phyloP scores from a whole-genome alignment of 352 stramenopile genomes.

The Phytophthora pistaciae region DNA sequence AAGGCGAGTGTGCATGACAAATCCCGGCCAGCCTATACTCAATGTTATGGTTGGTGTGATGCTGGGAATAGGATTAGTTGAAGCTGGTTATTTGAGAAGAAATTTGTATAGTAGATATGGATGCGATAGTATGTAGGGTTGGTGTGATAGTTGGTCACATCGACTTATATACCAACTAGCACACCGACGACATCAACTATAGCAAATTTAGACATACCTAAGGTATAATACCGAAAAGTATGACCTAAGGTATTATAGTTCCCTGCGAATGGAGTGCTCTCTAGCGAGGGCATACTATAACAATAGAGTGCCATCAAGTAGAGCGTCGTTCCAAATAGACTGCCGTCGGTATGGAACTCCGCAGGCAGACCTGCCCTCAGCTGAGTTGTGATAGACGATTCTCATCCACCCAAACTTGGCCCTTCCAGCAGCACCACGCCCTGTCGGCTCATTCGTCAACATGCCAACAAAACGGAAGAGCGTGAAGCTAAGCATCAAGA shows the following conservation, averaged over 20 bases:
- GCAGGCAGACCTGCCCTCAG: background rate
- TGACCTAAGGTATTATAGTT: constrained; percentile 2
- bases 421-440: background rate
- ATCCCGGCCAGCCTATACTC: too few species aligned
- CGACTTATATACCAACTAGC: too few species aligned
- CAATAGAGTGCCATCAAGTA: constrained; percentile 10
- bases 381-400: background rate
- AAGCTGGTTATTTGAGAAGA: too few species aligned
- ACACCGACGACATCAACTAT: too few species aligned
- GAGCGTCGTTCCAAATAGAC: background rate
- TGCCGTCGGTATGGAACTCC: background rate
- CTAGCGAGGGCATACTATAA: background rate
- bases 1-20: too few species aligned
- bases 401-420: background rate
- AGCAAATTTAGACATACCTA: too few species aligned
- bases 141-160: too few species aligned
- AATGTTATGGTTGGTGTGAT: too few species aligned
- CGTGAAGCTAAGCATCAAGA: constrained; percentile 19
- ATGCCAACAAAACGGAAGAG: constrained; percentile 23
- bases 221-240: background rate
- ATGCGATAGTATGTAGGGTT: too few species aligned
- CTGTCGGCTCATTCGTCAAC: constrained; percentile 6
- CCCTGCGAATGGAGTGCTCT: background rate
- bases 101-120: too few species aligned
- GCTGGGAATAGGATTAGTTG: too few species aligned